These are phyloP conservation scores for Ascochyta koolunga DNA, from an alignment of 2,329 filamentous ascomycete genomes.

Conservation along the genomic window DNA sequence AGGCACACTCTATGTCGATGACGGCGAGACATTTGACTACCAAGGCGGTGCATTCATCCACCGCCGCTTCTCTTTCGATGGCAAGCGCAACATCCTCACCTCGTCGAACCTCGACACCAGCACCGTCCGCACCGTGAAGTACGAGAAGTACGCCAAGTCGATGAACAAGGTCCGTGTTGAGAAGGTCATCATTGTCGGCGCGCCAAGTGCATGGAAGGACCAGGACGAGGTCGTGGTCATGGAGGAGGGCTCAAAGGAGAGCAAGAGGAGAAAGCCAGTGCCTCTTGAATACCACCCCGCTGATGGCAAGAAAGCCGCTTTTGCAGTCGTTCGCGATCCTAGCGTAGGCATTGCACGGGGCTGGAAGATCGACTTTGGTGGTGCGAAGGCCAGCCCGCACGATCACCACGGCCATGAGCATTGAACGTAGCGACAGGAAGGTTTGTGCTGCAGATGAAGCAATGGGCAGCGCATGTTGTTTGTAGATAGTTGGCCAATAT, in stretches of 20 bases:
- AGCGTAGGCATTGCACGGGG: conserved; percentile 65
- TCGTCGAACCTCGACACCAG: conserved; percentile 59
- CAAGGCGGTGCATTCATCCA: conserved; percentile 87
- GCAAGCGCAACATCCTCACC: conserved; percentile 63
- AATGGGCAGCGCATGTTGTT: too few species aligned
- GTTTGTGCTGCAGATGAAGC: too few species aligned
- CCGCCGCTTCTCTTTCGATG: conserved; percentile 73
- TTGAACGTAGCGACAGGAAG: conserved; percentile 6
- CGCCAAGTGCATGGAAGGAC: conserved; percentile 72
- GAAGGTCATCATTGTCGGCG: conserved; percentile 82
- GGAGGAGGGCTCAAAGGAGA: conserved; percentile 61
- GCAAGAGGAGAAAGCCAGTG: conserved; percentile 53
- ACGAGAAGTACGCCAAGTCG: conserved; percentile 75
- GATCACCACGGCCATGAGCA: conserved; percentile 35
- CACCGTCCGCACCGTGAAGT: conserved; percentile 64
- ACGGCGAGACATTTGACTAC: conserved; percentile 91
- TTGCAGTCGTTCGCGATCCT: conserved; percentile 69
- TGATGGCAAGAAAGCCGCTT: conserved; percentile 62
- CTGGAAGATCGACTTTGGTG: conserved; percentile 66
- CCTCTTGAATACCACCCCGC: conserved; percentile 65
- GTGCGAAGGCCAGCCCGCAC: conserved; percentile 19
- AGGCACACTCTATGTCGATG: conserved; percentile 87
- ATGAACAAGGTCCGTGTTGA: conserved; percentile 82
- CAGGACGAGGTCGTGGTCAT: conserved; percentile 69
- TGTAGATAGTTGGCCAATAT: too few species aligned